A percentile compares a stretch with the other conserved stretches of the same genome.
These are phyloP conservation scores for Eragrostis tef DNA, from an alignment of 202 grass and related monocot genomes.

Conservation along the genomic window DNA sequence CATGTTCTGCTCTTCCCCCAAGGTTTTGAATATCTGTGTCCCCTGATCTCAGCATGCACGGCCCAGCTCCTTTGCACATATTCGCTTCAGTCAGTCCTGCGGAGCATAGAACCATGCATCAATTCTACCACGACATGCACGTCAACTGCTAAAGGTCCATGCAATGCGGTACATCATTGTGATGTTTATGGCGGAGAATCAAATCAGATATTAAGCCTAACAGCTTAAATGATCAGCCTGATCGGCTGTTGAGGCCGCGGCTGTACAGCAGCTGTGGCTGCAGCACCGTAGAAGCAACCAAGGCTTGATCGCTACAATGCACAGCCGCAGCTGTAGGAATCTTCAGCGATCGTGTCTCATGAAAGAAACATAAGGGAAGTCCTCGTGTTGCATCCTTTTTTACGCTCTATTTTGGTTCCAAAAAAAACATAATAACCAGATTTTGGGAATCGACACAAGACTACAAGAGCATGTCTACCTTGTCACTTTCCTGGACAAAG, in stretches of 20 bases:
- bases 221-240: too few relatives aligned
- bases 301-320: too few relatives aligned
- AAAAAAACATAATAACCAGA: neutral
- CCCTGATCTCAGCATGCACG: conserved; percentile 25
- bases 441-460: neutral
- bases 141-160: neutral
- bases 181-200: neutral
- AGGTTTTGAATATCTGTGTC: neutral
- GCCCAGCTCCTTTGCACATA: conserved; percentile 40
- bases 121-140: neutral
- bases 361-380: too few relatives aligned
- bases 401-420: too few relatives aligned
- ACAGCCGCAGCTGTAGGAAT: too few relatives aligned
- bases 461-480: neutral
- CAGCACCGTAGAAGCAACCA: too few relatives aligned
- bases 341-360: too few relatives aligned
- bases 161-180: neutral
- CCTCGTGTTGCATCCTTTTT: too few relatives aligned
- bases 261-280: too few relatives aligned
- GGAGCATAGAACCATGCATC: neutral
- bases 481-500: neutral
- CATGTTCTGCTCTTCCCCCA: conserved; percentile 38
- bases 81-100: conserved; percentile 15
- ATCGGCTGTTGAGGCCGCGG: too few relatives aligned
- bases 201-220: conserved; percentile 21